Percentiles rank a stretch among this genome's conserved stretches.
These are phyloP conservation scores for Gaultheria prostrata DNA, from an alignment of 148 eudicot genomes.

Conservation along the genomic window DNA sequence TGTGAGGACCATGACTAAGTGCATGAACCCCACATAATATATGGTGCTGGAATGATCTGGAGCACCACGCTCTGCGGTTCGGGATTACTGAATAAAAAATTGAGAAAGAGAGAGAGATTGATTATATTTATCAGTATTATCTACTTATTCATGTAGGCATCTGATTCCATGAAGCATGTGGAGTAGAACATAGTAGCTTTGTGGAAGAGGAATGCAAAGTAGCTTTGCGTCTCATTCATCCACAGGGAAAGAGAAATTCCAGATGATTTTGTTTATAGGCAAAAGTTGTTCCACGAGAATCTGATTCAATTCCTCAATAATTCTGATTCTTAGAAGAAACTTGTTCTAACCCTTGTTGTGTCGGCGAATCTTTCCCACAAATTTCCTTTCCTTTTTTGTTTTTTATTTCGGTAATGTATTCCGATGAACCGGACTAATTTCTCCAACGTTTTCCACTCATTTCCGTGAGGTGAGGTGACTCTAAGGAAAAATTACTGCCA, in stretches of 20 bases:
- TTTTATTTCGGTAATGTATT: not conserved
- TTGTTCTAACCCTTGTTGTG: not conserved
- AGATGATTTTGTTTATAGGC: slow-evolving; percentile 6
- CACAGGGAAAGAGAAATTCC: slow-evolving; percentile 15
- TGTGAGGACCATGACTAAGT: too few relatives aligned
- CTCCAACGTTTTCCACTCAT: too few relatives aligned
- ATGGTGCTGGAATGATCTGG: too few relatives aligned
- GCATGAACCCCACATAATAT: too few relatives aligned
- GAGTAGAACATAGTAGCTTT: slow-evolving; percentile 17
- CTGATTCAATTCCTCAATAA: slow-evolving; percentile 21
- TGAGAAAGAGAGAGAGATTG: not conserved
- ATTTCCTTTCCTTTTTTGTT: not conserved
- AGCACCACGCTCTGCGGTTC: too few relatives aligned
- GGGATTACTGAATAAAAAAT: not conserved
- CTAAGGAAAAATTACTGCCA: too few relatives aligned
- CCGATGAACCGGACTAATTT: not conserved
- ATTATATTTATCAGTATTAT: not conserved
- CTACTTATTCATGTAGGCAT: slow-evolving; percentile 30
- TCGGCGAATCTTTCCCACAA: not conserved
- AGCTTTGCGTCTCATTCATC: slow-evolving; percentile 33
- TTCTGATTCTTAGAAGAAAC: slow-evolving; percentile 12
- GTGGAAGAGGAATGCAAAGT: slow-evolving; percentile 22
- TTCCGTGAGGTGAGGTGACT: too few relatives aligned
- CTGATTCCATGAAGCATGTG: slow-evolving; percentile 50
- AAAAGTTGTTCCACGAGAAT: slow-evolving; percentile 24